Percentiles rank a stretch among this genome's conserved stretches.
These are phyloP conservation scores for Cryptococcus sp. DNA, from an alignment of 1,284 basidiomycete species.

Conservation along the genomic window DNA sequence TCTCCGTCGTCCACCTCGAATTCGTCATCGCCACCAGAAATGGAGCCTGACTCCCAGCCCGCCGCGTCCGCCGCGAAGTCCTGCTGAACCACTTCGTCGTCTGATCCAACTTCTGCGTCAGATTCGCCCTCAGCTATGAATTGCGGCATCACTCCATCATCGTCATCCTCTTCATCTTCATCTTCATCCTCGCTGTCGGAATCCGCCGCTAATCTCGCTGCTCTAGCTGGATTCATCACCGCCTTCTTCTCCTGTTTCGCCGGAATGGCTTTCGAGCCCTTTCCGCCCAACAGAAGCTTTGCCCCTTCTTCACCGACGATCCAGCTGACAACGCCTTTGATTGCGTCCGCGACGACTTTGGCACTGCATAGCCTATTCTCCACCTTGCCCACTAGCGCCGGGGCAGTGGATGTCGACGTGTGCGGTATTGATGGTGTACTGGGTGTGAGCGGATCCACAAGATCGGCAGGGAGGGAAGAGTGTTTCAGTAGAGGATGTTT, in stretches of 20 bases:
- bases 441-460: slow-evolving; percentile 32
- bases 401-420: slow-evolving; percentile 11
- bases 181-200: slow-evolving; percentile 11
- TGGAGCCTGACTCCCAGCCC: slow-evolving; percentile 62
- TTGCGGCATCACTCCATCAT: background rate
- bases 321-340: slow-evolving; percentile 60
- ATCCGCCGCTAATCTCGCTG: slow-evolving; percentile 19
- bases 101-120: slow-evolving; percentile 11
- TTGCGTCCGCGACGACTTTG: slow-evolving; percentile 67
- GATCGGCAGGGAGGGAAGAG: slow-evolving; percentile 48
- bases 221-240: slow-evolving; percentile 10
- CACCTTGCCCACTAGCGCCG: slow-evolving; percentile 59
- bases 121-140: slow-evolving; percentile 3
- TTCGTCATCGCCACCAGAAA: slow-evolving; percentile 25
- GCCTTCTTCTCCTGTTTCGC: slow-evolving; percentile 23
- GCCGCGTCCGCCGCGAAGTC: slow-evolving; percentile 54
- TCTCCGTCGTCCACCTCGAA: slow-evolving; percentile 32
- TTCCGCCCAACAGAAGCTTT: slow-evolving; percentile 27
- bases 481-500: slow-evolving; percentile 63
- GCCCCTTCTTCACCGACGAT: slow-evolving; percentile 44
- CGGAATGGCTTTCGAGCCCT: slow-evolving; percentile 22
- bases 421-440: slow-evolving; percentile 8
- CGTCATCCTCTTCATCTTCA: slow-evolving; percentile 17
- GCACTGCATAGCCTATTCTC: slow-evolving; percentile 74
- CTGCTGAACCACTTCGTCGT: slow-evolving; percentile 25